Conservation (phyloP, 176 grass and related monocot genomes). For the Triticum timopheevii region DNA sequence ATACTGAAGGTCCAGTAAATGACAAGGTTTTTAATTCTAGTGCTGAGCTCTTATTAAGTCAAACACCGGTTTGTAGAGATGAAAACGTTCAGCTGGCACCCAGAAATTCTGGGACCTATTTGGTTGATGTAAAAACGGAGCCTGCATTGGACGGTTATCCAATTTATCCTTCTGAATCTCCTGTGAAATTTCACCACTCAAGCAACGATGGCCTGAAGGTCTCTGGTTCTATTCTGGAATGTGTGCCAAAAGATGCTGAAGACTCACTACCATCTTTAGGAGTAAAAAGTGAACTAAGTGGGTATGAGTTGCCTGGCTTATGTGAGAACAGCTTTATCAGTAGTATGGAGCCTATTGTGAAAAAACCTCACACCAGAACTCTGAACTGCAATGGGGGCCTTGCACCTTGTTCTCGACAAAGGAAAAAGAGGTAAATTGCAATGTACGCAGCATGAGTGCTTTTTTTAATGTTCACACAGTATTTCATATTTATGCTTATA, state of each 20-base stretch:
- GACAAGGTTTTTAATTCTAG: not conserved
- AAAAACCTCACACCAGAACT: constrained; percentile 1
- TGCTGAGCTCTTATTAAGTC: constrained; percentile 1
- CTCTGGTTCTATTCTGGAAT: constrained; percentile 1
- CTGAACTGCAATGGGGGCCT: not conserved
- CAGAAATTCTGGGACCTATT: constrained; percentile 2
- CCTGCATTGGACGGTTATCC: constrained; percentile 29
- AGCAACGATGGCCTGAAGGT: not conserved
- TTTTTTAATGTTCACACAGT: constrained; percentile 25
- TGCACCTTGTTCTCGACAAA: constrained; percentile 31
- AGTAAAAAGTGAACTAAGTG: constrained; percentile 40
- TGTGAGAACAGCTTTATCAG: constrained; percentile 9
- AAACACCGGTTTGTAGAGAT: constrained; percentile 4
- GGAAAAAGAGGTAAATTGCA: constrained; percentile 60
- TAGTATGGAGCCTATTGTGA: constrained; percentile 5
- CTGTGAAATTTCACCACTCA: constrained; percentile 10
- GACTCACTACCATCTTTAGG: constrained; percentile 13
- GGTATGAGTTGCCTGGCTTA: constrained; percentile 9
- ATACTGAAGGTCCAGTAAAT: constrained; percentile 8
- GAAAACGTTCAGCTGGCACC: constrained; percentile 4
- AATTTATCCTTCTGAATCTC: constrained; percentile 16
- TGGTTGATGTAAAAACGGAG: constrained; percentile 44
- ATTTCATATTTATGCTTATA: constrained; percentile 22
- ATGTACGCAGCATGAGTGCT: constrained; percentile 36
- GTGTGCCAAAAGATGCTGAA: constrained; percentile 11